phyloP scores from a whole-genome alignment of 345 rosid genomes.

The Ceriops decandra region DNA sequence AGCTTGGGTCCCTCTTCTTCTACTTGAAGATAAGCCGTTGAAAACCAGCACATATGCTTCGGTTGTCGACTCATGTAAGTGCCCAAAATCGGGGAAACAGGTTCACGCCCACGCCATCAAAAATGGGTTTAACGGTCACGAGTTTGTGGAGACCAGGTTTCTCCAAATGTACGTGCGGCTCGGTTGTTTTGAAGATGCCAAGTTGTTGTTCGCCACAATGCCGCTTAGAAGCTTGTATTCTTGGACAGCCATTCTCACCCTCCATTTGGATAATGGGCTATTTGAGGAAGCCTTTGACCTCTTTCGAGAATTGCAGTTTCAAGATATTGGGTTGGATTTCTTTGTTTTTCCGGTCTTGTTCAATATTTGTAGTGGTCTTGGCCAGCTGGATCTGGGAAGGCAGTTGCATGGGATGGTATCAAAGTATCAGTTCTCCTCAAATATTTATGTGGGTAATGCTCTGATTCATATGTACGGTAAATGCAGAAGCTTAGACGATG shows the following conservation, averaged over 20 bases:
- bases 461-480: conserved; percentile 30
- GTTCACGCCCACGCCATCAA: conserved; percentile 40
- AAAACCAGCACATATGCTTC: conserved; percentile 42
- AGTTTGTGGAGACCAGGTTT: conserved; percentile 21
- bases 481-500: conserved; percentile 25
- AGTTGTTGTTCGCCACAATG: conserved; percentile 21
- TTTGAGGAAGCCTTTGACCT: conserved; percentile 11
- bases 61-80: conserved; percentile 44
- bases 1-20: not conserved
- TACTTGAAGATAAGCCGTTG: conserved; percentile 17
- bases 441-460: conserved; percentile 28
- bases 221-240: conserved; percentile 18
- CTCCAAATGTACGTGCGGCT: conserved; percentile 19
- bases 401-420: conserved; percentile 26
- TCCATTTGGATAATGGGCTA: conserved; percentile 13
- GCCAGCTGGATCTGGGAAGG: conserved; percentile 12
- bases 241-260: conserved; percentile 20
- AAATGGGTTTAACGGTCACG: conserved; percentile 18
- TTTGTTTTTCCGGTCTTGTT: conserved; percentile 21
- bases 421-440: conserved; percentile 14
- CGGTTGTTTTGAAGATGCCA: conserved; percentile 17
- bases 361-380: conserved; percentile 21
- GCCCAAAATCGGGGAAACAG: conserved; percentile 40
- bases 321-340: conserved; percentile 18
- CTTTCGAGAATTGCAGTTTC: conserved; percentile 15